phyloP scores from a whole-genome alignment of 2,329 filamentous ascomycete genomes.

The Thermothelomyces thermophilus region DNA sequence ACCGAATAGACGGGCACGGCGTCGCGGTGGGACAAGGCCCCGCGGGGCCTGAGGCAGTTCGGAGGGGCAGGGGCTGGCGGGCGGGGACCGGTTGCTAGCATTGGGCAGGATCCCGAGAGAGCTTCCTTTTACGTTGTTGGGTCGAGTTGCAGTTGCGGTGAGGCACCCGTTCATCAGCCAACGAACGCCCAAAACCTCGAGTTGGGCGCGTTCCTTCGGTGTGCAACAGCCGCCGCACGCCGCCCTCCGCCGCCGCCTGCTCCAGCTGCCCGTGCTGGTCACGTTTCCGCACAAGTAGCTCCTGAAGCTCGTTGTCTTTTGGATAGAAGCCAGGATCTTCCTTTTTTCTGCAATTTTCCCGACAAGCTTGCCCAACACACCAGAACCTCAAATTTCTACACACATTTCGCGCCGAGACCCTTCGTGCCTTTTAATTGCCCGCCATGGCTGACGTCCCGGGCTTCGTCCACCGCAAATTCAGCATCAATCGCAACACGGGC shows the following conservation, averaged over 20 bases:
- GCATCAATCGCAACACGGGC: slow-evolving; percentile 60
- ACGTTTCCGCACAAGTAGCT: no score
- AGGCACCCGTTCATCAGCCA: not conserved
- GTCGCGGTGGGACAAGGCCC: not conserved
- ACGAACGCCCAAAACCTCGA: not conserved
- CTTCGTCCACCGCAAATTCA: slow-evolving; percentile 51
- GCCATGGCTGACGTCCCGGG: slow-evolving; percentile 33
- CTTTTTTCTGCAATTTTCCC: no score
- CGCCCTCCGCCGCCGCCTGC: no score
- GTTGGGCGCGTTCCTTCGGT: not conserved
- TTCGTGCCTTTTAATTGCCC: not conserved
- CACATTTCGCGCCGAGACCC: not conserved
- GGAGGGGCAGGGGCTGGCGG: not conserved
- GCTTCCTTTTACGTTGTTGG: slow-evolving; percentile 10
- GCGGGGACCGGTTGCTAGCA: slow-evolving; percentile 1
- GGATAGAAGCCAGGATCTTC: no score
- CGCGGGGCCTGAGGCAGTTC: not conserved
- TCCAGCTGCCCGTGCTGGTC: no score
- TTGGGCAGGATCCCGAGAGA: slow-evolving; percentile 11
- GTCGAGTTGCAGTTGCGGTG: slow-evolving; percentile 13
- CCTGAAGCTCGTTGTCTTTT: no score
- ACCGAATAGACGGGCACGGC: no score
- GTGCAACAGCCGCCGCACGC: no score
- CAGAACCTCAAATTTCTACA: not conserved
- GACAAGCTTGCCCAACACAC: no score